Base-by-base conservation (phyloP, 352 stramenopile genomes). In the Elongisporangium anandrum region DNA sequence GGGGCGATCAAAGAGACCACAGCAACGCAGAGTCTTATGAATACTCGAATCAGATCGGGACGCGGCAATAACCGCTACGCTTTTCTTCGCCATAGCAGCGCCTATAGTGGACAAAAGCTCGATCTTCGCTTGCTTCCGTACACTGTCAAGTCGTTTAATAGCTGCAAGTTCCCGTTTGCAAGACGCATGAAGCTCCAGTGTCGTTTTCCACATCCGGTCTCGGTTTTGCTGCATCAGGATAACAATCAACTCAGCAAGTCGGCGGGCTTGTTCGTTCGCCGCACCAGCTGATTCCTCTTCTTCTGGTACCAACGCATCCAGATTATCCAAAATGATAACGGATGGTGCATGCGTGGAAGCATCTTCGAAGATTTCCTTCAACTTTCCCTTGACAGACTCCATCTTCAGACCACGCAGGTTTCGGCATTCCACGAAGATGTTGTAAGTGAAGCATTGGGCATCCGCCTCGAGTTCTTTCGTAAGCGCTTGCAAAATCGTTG, bases 361-460 rank as follows among this genome's bases (percentile, higher is more conserved):
- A 12, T 76, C 68, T 16, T 88, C 74, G 50, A 92, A 91, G 8
- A 77, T 57, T 21, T 81, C 75, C 8, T 57, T 77, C 7, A 96
- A 41, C 17, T 74, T 74, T n/a, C 63, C 56, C 63, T 94, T 92
- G 9, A 95, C 85, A 15, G 70, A 74, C 22, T 94, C 77, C 88
- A 95, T 96, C 65, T 94, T 95, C n/a, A 89, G 63, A 10, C 88
- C 88, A 24, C 85, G 77, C 52, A 96, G 68, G 47, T 80, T 79
- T 8, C 85, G 72, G 54, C 88, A 95, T 2, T 90, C 73, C 1
- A 93, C 65, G 16, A 69, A 68, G 24, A 85, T 65, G 23, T 73
- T 80, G 17, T 73, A 68, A 17, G 70, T 78, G 50, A 80, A 66
- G 47, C 72, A 76, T 16, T 68, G 63, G 8, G 61, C 60, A 34